Conservation (phyloP, 352 stramenopile genomes). For the Pythium plurisporium region DNA sequence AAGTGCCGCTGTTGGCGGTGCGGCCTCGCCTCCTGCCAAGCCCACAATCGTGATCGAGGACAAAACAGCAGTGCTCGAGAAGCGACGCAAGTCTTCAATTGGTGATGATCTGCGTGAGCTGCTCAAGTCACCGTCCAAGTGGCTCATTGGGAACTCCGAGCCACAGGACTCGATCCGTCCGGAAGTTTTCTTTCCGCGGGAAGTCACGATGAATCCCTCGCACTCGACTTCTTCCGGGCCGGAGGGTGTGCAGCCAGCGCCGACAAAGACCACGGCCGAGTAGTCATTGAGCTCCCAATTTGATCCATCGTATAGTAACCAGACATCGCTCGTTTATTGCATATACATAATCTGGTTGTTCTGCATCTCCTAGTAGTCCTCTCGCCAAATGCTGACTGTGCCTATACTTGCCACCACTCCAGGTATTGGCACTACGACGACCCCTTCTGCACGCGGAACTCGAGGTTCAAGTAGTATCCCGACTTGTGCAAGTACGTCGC, state of each 20-base stretch:
- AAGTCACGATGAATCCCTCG: constrained; percentile 36
- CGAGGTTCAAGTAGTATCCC: constrained; percentile 64
- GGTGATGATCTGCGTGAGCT: constrained; percentile 66
- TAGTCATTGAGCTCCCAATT: too few species aligned
- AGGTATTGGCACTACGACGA: constrained; percentile 10
- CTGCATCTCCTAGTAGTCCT: not conserved
- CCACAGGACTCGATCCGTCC: constrained; percentile 30
- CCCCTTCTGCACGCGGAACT: constrained; percentile 57
- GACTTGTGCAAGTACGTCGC: constrained; percentile 80
- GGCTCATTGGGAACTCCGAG: constrained; percentile 34
- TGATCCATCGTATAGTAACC: too few species aligned
- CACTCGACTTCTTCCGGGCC: too few species aligned
- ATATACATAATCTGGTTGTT: not conserved
- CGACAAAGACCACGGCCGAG: too few species aligned
- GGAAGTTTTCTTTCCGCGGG: constrained; percentile 49
- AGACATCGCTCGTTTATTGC: not conserved
- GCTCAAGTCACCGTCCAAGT: constrained; percentile 56
- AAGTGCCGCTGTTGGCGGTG: not conserved
- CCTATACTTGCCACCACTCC: too few species aligned
- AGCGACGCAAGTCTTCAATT: constrained; percentile 46
- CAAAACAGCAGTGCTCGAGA: constrained; percentile 17
- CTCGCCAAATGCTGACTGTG: too few species aligned
- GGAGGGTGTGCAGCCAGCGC: too few species aligned
- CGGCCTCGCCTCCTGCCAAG: constrained; percentile 8
- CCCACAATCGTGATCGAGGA: constrained; percentile 37